A percentile compares a stretch with the other conserved stretches of the same genome.
These are phyloP conservation scores for Anthracocystis walkeri DNA, from an alignment of 1,284 basidiomycete genomes.

Conservation along the genomic window DNA sequence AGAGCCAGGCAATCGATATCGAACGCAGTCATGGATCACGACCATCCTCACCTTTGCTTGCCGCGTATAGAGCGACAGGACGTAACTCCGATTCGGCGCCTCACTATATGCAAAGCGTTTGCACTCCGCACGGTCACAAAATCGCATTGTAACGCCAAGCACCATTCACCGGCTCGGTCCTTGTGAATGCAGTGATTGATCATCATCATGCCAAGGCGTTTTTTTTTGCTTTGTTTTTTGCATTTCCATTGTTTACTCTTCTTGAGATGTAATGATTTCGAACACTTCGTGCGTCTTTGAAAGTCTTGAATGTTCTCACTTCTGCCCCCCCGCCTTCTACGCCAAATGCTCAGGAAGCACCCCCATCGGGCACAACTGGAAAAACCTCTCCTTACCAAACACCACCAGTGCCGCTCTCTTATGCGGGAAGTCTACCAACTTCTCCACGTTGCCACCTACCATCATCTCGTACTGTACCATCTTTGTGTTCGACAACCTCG, in stretches of 20 bases:
- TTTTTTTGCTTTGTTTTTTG: not conserved
- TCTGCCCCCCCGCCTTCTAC: not conserved
- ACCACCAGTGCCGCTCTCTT: slow-evolving; percentile 65
- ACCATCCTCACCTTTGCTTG: no score
- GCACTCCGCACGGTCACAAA: no score
- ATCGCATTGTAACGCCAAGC: no score
- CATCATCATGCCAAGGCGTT: no score
- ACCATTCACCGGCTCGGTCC: no score
- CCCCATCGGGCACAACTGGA: slow-evolving; percentile 64
- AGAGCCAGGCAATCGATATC: no score
- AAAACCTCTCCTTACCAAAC: slow-evolving; percentile 62
- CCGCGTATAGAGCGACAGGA: no score
- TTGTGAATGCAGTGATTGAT: no score
- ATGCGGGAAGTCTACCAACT: slow-evolving; percentile 63
- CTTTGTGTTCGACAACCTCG: slow-evolving; percentile 61
- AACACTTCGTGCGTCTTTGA: not conserved
- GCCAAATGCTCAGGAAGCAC: slow-evolving; percentile 41
- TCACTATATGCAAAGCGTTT: no score
- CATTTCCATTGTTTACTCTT: not conserved
- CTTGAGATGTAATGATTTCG: no score
- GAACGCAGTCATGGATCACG: not conserved
- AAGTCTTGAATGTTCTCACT: no score
- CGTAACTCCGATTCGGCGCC: no score
- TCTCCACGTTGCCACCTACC: slow-evolving; percentile 67
- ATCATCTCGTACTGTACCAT: slow-evolving; percentile 66